Conservation (phyloP, 371 early-diverging fungal species). For the Actinomortierella wolfii region DNA sequence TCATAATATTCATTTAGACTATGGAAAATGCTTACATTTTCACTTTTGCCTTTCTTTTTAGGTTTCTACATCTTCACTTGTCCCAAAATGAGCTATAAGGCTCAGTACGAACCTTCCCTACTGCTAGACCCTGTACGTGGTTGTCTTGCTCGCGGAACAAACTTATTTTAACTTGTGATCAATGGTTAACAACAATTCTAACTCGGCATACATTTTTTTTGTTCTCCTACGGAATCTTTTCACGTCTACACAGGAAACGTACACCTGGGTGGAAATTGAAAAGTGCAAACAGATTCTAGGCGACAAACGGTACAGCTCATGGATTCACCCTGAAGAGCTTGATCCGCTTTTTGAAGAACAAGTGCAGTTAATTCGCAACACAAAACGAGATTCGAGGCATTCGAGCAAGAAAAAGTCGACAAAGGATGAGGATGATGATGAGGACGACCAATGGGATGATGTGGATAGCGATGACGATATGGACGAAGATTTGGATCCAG, state of each 20-base stretch:
- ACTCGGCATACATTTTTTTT: not conserved
- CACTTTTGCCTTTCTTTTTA: slow-evolving; percentile 13
- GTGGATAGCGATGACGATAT: slow-evolving; percentile 51
- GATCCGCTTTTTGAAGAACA: slow-evolving; percentile 35
- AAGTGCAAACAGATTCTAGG: slow-evolving; percentile 30
- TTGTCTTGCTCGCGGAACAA: not conserved
- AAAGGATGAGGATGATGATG: slow-evolving; percentile 21
- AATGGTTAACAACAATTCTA: not conserved
- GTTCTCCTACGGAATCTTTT: slow-evolving; percentile 3
- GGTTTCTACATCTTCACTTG: slow-evolving; percentile 92
- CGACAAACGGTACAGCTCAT: slow-evolving; percentile 24
- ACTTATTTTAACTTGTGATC: too few relatives aligned
- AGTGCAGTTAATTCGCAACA: slow-evolving; percentile 13
- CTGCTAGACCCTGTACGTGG: slow-evolving; percentile 68
- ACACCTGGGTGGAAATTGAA: slow-evolving; percentile 38
- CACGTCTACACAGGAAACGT: slow-evolving; percentile 26
- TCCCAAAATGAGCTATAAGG: slow-evolving; percentile 94
- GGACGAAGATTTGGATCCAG: slow-evolving; percentile 51
- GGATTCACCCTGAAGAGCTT: slow-evolving; percentile 17
- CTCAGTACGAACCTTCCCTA: slow-evolving; percentile 81
- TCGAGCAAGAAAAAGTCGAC: slow-evolving; percentile 3
- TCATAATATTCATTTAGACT: too few relatives aligned
- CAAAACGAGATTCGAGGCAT: slow-evolving; percentile 9
- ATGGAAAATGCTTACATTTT: too few relatives aligned
- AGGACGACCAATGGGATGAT: slow-evolving; percentile 56